Evolutionary conservation across 208 protist genomes (phyloP).

Genomic region (Acanthamoeba quina): DNA sequence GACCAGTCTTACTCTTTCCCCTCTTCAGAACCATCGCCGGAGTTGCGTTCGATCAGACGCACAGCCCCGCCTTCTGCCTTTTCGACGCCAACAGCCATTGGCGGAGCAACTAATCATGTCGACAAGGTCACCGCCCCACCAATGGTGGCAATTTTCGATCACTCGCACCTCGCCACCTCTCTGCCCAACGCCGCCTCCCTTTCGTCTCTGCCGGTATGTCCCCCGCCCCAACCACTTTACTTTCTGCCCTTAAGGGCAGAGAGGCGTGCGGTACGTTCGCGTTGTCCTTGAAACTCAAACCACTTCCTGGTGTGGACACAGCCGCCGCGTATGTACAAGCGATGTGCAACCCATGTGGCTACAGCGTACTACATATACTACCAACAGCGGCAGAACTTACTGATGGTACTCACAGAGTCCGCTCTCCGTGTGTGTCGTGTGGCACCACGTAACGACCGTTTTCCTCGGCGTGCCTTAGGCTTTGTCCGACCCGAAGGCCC

Average conservation of each 20-base stretch:
- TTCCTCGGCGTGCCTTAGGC: too few species aligned
- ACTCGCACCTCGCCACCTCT: too few species aligned
- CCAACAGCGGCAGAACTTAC: conserved; percentile 36
- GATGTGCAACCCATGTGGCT: conserved; percentile 71
- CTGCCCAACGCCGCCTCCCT: neutral
- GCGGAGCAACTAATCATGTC: neutral
- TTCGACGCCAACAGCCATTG: neutral
- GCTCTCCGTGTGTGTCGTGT: too few species aligned
- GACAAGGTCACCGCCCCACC: neutral
- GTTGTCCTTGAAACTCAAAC: too few species aligned
- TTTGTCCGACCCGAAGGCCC: neutral
- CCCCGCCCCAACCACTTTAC: neutral
- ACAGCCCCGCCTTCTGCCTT: neutral
- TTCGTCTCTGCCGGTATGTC: neutral
- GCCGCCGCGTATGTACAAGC: conserved; percentile 61
- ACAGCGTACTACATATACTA: conserved; percentile 73
- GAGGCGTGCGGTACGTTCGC: too few species aligned
- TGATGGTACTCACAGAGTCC: conserved; percentile 4
- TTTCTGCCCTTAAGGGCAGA: neutral
- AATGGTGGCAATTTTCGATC: neutral
- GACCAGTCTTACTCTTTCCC: too few species aligned
- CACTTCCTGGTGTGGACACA: neutral
- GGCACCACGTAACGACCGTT: neutral
- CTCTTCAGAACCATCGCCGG: too few species aligned
- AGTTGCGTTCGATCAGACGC: neutral